These are phyloP conservation scores for Backusella tarrabulga DNA, from an alignment of 192 early-diverging fungal species.

Conservation along the genomic window DNA sequence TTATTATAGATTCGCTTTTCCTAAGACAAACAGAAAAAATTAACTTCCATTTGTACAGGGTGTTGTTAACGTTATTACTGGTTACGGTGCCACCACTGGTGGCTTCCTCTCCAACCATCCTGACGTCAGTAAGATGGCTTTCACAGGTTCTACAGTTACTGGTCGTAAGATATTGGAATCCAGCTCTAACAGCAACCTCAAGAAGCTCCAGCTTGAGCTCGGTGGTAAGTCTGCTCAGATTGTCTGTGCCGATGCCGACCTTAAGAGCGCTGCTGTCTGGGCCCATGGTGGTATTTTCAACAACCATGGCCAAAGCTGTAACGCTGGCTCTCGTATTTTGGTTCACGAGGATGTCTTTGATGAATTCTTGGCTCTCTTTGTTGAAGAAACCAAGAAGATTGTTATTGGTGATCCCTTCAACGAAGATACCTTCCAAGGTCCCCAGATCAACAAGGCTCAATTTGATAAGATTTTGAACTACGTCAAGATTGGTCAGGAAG, in stretches of 20 bases:
- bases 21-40: neutral
- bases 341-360: constrained; percentile 54
- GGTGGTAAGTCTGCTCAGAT: constrained; percentile 23
- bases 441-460: constrained; percentile 53
- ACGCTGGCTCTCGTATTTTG: constrained; percentile 48
- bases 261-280: neutral
- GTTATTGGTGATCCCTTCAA: constrained; percentile 49
- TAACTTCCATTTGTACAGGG: constrained; percentile 34
- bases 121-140: constrained; percentile 52
- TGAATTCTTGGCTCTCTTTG: constrained; percentile 10
- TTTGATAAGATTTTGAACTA: constrained; percentile 50
- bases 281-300: constrained; percentile 33
- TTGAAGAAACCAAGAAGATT: constrained; percentile 19
- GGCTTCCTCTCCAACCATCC: constrained; percentile 49
- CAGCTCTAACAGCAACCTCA: constrained; percentile 15
- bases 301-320: constrained; percentile 53
- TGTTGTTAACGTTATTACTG: constrained; percentile 84
- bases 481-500: constrained; percentile 15
- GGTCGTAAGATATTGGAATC: constrained; percentile 8
- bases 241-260: constrained; percentile 25
- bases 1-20: neutral
- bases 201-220: constrained; percentile 22
- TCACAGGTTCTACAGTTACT: constrained; percentile 46
- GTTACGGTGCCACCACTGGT: constrained; percentile 61
- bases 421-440: constrained; percentile 38